phyloP scores from a whole-genome alignment of 2,329 filamentous ascomycete genomes.

The Pseudogymnoascus sp. region DNA sequence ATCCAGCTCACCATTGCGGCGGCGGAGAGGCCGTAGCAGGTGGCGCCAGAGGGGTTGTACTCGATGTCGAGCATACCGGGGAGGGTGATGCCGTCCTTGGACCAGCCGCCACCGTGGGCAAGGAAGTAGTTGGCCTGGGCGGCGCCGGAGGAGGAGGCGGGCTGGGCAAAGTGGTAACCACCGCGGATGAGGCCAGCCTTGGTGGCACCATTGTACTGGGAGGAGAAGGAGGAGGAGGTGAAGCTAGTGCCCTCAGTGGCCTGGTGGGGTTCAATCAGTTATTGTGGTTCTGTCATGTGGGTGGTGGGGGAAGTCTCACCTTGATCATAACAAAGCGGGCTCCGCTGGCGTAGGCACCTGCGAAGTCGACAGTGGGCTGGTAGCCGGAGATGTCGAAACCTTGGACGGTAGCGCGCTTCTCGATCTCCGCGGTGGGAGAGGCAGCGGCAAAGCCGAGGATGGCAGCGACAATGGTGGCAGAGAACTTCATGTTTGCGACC shows the following conservation, averaged over 20 bases:
- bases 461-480: neutral
- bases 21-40: constrained; percentile 40
- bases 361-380: constrained; percentile 34
- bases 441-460: neutral
- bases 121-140: constrained; percentile 47
- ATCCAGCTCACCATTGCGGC: constrained; percentile 47
- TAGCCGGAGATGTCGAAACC: constrained; percentile 40
- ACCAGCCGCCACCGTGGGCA: constrained; percentile 47
- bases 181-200: constrained; percentile 46
- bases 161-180: constrained; percentile 50
- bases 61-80: constrained; percentile 53
- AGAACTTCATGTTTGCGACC: neutral
- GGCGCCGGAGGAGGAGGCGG: constrained; percentile 36
- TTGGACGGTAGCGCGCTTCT: constrained; percentile 25
- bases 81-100: constrained; percentile 44
- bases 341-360: constrained; percentile 31
- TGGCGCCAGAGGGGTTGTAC: constrained; percentile 32
- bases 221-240: constrained; percentile 39
- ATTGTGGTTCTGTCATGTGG: neutral
- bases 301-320: constrained; percentile 21
- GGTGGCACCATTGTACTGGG: constrained; percentile 44
- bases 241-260: constrained; percentile 47
- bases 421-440: neutral
- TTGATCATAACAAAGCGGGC: constrained; percentile 42
- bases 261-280: constrained; percentile 24